Conservation (phyloP, 2,329 filamentous ascomycete species). For the Paecilomyces sp. region DNA sequence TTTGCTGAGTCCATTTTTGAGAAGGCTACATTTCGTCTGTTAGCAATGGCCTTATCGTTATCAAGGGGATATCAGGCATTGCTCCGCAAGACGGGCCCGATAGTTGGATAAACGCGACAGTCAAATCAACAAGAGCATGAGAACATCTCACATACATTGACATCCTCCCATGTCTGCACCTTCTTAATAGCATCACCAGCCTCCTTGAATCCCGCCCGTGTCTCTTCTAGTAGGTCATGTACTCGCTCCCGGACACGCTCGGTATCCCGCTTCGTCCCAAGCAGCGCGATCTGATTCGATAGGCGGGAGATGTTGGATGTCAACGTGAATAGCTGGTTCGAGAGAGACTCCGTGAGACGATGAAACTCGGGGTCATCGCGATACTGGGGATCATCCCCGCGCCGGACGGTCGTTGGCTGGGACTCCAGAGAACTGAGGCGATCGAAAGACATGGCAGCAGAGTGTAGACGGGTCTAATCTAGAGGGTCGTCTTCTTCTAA, state of each 20-base stretch:
- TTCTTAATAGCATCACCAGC: conserved; percentile 92
- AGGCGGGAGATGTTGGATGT: conserved; percentile 83
- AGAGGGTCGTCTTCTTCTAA: conserved; percentile 1
- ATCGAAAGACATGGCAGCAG: conserved; percentile 73
- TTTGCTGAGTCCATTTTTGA: conserved; percentile 94
- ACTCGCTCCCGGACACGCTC: conserved; percentile 86
- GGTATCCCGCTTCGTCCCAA: conserved; percentile 87
- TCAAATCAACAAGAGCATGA: background rate
- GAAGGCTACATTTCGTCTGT: conserved; percentile 55
- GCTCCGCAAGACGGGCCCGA: background rate
- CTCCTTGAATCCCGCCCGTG: conserved; percentile 77
- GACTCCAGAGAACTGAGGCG: conserved; percentile 78
- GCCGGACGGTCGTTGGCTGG: conserved; percentile 60
- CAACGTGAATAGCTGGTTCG: conserved; percentile 80
- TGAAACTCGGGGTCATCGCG: conserved; percentile 90
- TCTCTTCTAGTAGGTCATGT: conserved; percentile 79
- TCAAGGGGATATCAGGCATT: background rate
- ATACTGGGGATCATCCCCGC: conserved; percentile 67
- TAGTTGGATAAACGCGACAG: background rate
- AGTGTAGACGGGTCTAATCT: conserved; percentile 2
- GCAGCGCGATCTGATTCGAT: conserved; percentile 71
- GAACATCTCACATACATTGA: conserved; percentile 52
- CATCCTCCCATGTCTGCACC: conserved; percentile 78
- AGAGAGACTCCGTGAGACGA: conserved; percentile 71
- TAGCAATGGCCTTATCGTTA: conserved; percentile 1